A percentile compares a stretch with the other conserved stretches of the same genome.
Conservation (phyloP, 805 yeast genomes). For the Barnettozyma sp. region DNA sequence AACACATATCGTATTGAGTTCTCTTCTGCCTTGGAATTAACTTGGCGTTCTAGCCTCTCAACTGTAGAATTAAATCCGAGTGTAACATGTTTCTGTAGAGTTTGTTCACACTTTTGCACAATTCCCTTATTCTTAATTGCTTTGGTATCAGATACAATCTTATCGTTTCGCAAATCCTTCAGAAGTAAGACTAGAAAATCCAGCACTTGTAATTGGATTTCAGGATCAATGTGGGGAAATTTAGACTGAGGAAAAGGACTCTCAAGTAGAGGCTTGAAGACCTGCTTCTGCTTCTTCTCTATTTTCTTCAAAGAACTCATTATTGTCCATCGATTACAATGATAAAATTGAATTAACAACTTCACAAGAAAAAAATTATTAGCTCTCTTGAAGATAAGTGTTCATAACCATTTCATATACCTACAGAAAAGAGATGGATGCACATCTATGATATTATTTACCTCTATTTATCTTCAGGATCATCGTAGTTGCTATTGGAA, state of each 20-base stretch:
- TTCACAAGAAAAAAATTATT: too few relatives aligned
- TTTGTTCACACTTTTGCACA: slow-evolving; percentile 9
- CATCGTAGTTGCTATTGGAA: too few relatives aligned
- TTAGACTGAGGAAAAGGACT: slow-evolving; percentile 51
- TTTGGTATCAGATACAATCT: slow-evolving; percentile 7
- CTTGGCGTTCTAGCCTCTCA: slow-evolving; percentile 38
- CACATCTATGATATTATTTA: too few relatives aligned
- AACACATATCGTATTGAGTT: slow-evolving; percentile 33
- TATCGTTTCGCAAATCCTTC: slow-evolving; percentile 27
- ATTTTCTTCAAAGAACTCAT: slow-evolving; percentile 38
- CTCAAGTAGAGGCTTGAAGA: slow-evolving; percentile 57
- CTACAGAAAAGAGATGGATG: too few relatives aligned
- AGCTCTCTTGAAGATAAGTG: too few relatives aligned
- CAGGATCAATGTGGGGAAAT: slow-evolving; percentile 38
- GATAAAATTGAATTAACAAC: too few relatives aligned
- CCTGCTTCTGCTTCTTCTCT: slow-evolving; percentile 46
- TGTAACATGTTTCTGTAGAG: slow-evolving; percentile 21
- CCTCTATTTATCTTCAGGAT: too few relatives aligned
- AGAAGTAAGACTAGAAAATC: slow-evolving; percentile 32
- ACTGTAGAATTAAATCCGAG: slow-evolving; percentile 55
- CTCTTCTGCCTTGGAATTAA: slow-evolving; percentile 18
- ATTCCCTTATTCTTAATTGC: slow-evolving; percentile 9
- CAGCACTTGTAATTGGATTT: slow-evolving; percentile 31
- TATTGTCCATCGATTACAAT: background rate
- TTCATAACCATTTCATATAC: too few relatives aligned